These are phyloP conservation scores for Pyrus communis DNA, from an alignment of 306 rosid genomes.

Conservation along the genomic window DNA sequence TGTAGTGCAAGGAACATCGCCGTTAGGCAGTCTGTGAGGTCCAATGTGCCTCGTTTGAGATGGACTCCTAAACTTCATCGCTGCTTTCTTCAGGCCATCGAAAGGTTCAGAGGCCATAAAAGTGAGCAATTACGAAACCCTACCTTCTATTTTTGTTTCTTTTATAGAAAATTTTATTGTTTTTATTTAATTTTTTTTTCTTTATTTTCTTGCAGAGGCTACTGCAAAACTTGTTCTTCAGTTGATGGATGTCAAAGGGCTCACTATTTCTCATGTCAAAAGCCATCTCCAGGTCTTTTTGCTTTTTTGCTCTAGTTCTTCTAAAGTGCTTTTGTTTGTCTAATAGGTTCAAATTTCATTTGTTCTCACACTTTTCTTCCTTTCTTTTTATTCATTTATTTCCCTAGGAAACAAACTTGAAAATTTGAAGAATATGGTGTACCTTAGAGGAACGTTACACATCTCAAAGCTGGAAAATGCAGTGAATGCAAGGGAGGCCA, in stretches of 20 bases:
- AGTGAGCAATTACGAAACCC: constrained; percentile 25
- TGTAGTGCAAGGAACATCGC: constrained; percentile 78
- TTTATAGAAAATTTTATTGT: background rate
- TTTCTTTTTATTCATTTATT: background rate
- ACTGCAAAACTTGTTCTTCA: constrained; percentile 97
- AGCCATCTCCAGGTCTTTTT: constrained; percentile 89
- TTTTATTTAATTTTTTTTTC: background rate
- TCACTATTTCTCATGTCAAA: constrained; percentile 96
- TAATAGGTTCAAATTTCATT: too few relatives aligned
- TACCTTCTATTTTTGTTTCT: background rate
- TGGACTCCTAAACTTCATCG: constrained; percentile 97
- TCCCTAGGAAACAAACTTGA: too few relatives aligned
- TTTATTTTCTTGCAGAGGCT: constrained; percentile 37
- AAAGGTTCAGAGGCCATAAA: constrained; percentile 87
- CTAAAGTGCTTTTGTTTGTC: background rate
- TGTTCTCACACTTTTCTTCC: background rate
- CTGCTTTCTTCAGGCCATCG: constrained; percentile 76
- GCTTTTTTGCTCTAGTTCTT: background rate
- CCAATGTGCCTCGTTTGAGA: constrained; percentile 86
- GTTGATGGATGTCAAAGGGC: constrained; percentile 87
- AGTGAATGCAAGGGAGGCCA: too few relatives aligned
- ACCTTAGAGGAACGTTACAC: too few relatives aligned
- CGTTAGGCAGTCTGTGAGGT: constrained; percentile 81
- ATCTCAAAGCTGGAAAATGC: too few relatives aligned
- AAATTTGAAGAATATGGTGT: too few relatives aligned